phyloP scores from a whole-genome alignment of 176 grass and related monocot species.

The bread wheat (Triticum aestivum) region IWGSC_CS_RefSeq_v2.1 NC_057800.1:552382097-552382596 shows the following conservation, averaged over 20 bases:
- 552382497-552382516: slow-evolving; percentile 31
- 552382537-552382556: neutral
- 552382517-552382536: neutral
- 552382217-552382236: neutral
- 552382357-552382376: slow-evolving; percentile 1
- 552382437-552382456: slow-evolving; percentile 9
- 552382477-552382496: neutral
- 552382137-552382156: neutral
- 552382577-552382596: slow-evolving; percentile 29
- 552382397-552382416: neutral
- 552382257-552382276: slow-evolving; percentile 1
- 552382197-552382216: neutral
- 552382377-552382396: slow-evolving; percentile 17
- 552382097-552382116: slow-evolving; percentile 21
- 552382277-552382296: neutral
- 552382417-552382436: neutral
- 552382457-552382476: slow-evolving; percentile 7
- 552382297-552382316: neutral
- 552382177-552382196: neutral
- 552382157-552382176: neutral
- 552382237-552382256: neutral
- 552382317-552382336: neutral
- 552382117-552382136: neutral
- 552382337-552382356: neutral
- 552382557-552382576: slow-evolving; percentile 29